Conservation (phyloP, 768 basidiomycete genomes). For the Mycena kentingensis region DNA sequence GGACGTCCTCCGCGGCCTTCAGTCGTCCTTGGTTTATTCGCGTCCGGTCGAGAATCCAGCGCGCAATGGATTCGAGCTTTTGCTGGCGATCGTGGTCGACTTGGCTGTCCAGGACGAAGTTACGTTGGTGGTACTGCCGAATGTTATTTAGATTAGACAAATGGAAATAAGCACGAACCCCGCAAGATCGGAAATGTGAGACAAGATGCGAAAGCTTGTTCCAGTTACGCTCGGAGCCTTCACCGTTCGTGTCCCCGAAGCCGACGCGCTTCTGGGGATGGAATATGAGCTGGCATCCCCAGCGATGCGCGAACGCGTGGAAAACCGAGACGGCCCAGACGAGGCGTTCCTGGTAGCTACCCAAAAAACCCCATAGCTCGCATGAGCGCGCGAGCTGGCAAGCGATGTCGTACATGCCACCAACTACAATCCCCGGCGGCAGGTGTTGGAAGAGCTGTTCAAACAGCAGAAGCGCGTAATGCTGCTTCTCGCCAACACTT, state of each 20-base stretch:
- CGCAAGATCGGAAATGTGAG: slow-evolving; percentile 31
- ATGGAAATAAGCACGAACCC: slow-evolving; percentile 28
- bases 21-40: slow-evolving; percentile 1
- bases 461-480: slow-evolving; percentile 32
- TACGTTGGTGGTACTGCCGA: slow-evolving; percentile 1
- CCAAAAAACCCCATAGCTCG: slow-evolving; percentile 6
- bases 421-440: slow-evolving; percentile 22
- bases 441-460: slow-evolving; percentile 30
- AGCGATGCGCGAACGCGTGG: slow-evolving; percentile 43
- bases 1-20: slow-evolving; percentile 20
- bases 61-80: slow-evolving; percentile 30
- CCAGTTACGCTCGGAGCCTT: slow-evolving; percentile 39
- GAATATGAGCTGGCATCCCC: slow-evolving; percentile 37
- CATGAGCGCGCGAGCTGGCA: slow-evolving; percentile 28
- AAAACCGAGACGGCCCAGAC: slow-evolving; percentile 36
- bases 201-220: slow-evolving; percentile 37
- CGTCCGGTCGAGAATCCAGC: slow-evolving; percentile 31
- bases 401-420: slow-evolving; percentile 30
- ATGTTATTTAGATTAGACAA: background rate
- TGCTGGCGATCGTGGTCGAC: slow-evolving; percentile 27
- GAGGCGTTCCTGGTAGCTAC: slow-evolving; percentile 19
- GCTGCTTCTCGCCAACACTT: slow-evolving; percentile 32
- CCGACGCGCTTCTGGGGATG: slow-evolving; percentile 33
- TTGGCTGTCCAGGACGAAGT: slow-evolving; percentile 27
- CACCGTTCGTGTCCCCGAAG: slow-evolving; percentile 35